These are phyloP conservation scores for Candida dajiaensis DNA, from an alignment of 805 yeast species.

Conservation along the genomic window DNA sequence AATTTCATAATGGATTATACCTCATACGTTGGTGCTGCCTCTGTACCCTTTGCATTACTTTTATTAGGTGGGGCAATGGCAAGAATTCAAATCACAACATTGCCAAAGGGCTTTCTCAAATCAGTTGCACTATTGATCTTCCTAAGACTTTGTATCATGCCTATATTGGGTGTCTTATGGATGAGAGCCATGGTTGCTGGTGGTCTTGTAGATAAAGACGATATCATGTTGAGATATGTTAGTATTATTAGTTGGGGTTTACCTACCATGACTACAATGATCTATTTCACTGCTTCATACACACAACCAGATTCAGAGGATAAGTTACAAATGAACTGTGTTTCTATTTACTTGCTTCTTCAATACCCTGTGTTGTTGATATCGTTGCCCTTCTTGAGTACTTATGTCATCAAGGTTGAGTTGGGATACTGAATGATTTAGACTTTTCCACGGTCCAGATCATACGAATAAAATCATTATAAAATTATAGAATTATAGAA, in stretches of 20 bases:
- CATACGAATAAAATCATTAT: too few relatives aligned
- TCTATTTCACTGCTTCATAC: slow-evolving; percentile 80
- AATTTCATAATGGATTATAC: slow-evolving; percentile 79
- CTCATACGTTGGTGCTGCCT: slow-evolving; percentile 76
- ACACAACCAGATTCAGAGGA: slow-evolving; percentile 38
- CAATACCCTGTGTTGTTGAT: slow-evolving; percentile 7
- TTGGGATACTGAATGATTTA: neutral
- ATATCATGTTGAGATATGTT: slow-evolving; percentile 55
- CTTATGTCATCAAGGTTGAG: slow-evolving; percentile 6
- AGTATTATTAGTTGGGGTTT: slow-evolving; percentile 66
- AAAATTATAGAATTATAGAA: too few relatives aligned
- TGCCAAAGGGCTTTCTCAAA: slow-evolving; percentile 57
- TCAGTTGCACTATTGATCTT: slow-evolving; percentile 51
- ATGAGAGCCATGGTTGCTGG: slow-evolving; percentile 50
- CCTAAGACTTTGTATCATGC: slow-evolving; percentile 58
- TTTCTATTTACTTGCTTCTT: slow-evolving; percentile 2
- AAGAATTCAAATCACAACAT: slow-evolving; percentile 44
- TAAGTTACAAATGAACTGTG: slow-evolving; percentile 8
- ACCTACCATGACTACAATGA: slow-evolving; percentile 82
- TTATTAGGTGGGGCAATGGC: slow-evolving; percentile 82
- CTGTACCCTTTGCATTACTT: slow-evolving; percentile 78
- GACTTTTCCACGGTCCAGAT: too few relatives aligned
- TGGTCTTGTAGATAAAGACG: slow-evolving; percentile 52
- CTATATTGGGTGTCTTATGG: slow-evolving; percentile 71
- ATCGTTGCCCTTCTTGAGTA: slow-evolving; percentile 5